Evolutionary conservation across 1,284 basidiomycete species (phyloP).

Genomic region (Hemileccinum hortonii): DNA sequence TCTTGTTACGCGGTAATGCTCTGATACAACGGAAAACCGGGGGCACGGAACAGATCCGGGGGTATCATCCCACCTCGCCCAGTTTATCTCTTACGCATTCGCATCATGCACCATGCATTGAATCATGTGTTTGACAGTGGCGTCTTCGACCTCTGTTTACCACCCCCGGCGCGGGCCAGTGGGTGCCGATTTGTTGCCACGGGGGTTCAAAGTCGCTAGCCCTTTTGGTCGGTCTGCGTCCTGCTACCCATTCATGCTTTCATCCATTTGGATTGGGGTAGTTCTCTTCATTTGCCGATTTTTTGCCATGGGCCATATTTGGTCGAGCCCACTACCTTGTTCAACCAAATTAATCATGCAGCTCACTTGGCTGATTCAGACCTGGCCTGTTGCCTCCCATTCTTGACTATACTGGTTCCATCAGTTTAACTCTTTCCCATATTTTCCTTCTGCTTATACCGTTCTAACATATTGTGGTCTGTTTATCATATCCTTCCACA

Average conservation of each 20-base stretch:
- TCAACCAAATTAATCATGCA: too few species aligned
- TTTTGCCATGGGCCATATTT: too few species aligned
- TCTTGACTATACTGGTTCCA: not conserved
- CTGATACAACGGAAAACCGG: not conserved
- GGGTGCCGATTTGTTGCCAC: not conserved
- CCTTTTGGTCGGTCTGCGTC: too few species aligned
- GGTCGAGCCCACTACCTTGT: too few species aligned
- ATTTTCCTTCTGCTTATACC: too few species aligned
- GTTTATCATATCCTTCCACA: not conserved
- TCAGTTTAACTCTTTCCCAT: too few species aligned
- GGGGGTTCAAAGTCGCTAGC: not conserved
- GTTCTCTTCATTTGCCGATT: too few species aligned
- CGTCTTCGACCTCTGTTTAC: not conserved
- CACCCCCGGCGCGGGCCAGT: too few species aligned
- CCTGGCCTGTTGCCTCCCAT: not conserved
- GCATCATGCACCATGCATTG: not conserved
- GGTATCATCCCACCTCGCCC: not conserved
- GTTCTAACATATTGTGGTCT: too few species aligned
- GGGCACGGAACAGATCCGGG: conserved; percentile 29
- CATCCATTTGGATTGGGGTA: too few species aligned
- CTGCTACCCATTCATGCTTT: too few species aligned
- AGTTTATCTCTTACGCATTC: not conserved
- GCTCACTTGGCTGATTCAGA: too few species aligned
- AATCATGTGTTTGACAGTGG: not conserved
- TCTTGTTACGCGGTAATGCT: not conserved